These are phyloP conservation scores for Claviceps arundinis DNA, from an alignment of 2,329 filamentous ascomycete species.

Conservation along the genomic window DNA sequence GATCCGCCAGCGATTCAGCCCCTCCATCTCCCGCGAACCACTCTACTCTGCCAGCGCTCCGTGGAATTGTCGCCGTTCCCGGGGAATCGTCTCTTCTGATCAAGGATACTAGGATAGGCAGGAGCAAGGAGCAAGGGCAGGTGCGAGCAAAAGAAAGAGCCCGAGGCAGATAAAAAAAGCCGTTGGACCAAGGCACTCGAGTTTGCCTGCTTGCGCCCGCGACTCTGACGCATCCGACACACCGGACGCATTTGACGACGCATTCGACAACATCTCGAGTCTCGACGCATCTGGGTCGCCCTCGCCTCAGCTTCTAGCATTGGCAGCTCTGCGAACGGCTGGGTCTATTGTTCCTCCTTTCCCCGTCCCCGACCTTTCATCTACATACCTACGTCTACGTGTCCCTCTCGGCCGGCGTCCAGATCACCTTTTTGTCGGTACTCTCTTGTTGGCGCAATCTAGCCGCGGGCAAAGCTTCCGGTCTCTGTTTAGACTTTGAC, in stretches of 20 bases:
- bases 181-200: background rate
- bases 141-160: background rate
- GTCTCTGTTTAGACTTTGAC: conserved; percentile 4
- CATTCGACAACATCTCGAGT: too few species aligned
- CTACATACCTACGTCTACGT: background rate
- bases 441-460: background rate
- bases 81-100: conserved; percentile 1
- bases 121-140: background rate
- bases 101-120: too few species aligned
- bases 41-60: background rate
- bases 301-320: too few species aligned
- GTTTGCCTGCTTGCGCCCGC: conserved; percentile 1
- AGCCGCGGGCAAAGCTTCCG: background rate
- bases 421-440: background rate
- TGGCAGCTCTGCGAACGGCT: background rate
- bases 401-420: background rate
- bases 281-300: too few species aligned
- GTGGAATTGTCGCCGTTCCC: conserved; percentile 6
- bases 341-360: background rate
- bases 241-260: background rate
- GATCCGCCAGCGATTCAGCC: conserved; percentile 2
- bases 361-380: too few species aligned
- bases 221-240: background rate
- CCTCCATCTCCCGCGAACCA: conserved; percentile 2
- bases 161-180: background rate